Percentiles rank a stretch among this genome's conserved stretches.
phyloP scores from a whole-genome alignment of 768 basidiomycete genomes.

The Gloeostereum incarnatum region DNA sequence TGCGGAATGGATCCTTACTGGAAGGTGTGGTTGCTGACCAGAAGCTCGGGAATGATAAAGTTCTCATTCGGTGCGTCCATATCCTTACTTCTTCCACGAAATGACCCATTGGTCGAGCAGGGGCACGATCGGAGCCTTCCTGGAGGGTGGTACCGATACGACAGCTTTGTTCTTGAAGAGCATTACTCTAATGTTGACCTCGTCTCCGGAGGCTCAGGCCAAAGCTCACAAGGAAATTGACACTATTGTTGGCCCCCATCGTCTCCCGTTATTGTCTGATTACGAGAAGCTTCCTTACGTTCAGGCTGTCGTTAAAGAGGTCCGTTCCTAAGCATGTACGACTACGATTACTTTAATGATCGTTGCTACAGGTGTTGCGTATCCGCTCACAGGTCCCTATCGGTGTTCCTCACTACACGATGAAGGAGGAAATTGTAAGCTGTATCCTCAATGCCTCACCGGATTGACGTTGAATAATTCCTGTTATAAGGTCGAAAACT shows the following conservation, averaged over 20 bases:
- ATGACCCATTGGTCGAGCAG: too few relatives aligned
- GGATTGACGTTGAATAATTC: background rate
- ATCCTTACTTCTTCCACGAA: too few relatives aligned
- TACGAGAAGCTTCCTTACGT: conserved; percentile 11
- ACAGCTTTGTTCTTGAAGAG: conserved; percentile 8
- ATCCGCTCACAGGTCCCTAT: conserved; percentile 5
- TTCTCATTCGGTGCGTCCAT: too few relatives aligned
- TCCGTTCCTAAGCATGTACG: background rate
- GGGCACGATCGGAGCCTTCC: conserved; percentile 2
- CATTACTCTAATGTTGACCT: conserved; percentile 7
- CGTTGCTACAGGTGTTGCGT: conserved; percentile 2
- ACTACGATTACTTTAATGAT: background rate
- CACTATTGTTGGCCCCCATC: conserved; percentile 11
- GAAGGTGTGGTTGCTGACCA: conserved; percentile 8
- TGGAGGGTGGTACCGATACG: conserved; percentile 11
- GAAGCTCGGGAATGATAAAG: background rate
- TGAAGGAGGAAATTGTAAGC: conserved; percentile 5
- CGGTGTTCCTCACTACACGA: conserved; percentile 7
- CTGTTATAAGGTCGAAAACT: conserved; percentile 7
- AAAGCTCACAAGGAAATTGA: conserved; percentile 18
- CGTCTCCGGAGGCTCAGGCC: conserved; percentile 14
- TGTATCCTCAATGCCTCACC: too few relatives aligned
- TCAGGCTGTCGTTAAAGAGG: conserved; percentile 11
- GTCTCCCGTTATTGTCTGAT: conserved; percentile 12
- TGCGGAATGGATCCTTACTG: conserved; percentile 11